Evolutionary conservation across 1,284 basidiomycete species (phyloP).

Genomic region (Rhodotorula glutinis): DNA sequence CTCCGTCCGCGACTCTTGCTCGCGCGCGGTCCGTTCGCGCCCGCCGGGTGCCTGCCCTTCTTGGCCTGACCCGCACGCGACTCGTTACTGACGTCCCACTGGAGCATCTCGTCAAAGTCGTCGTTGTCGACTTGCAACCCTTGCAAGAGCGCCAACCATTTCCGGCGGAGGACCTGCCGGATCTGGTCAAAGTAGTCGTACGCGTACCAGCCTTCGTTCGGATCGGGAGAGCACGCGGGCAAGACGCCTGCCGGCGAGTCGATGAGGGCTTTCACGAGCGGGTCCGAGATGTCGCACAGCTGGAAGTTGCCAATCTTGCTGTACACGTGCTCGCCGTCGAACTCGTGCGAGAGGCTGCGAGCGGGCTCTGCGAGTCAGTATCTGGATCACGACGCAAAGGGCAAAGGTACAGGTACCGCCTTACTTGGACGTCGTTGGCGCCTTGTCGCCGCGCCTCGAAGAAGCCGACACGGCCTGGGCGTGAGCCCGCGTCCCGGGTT

Average conservation of each 20-base stretch:
- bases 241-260: conserved; percentile 52
- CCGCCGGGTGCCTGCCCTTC: neutral
- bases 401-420: neutral
- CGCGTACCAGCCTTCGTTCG: conserved; percentile 76
- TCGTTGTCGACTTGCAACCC: conserved; percentile 58
- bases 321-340: conserved; percentile 75
- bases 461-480: conserved; percentile 6
- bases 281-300: conserved; percentile 84
- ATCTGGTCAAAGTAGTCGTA: conserved; percentile 71
- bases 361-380: neutral
- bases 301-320: conserved; percentile 87
- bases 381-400: neutral
- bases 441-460: neutral
- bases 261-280: conserved; percentile 73
- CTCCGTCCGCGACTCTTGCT: neutral
- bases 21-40: neutral
- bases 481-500: conserved; percentile 6
- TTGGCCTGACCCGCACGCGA: neutral
- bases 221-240: conserved; percentile 55
- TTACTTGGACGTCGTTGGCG: conserved; percentile 42
- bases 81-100: conserved; percentile 4
- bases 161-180: conserved; percentile 76
- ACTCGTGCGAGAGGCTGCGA: conserved; percentile 64
- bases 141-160: conserved; percentile 73
- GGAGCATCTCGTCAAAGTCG: conserved; percentile 65